A percentile compares a stretch with the other conserved stretches of the same genome.
Conservation (phyloP, 352 stramenopile genomes). For the Globisporangium okanoganense region DNA sequence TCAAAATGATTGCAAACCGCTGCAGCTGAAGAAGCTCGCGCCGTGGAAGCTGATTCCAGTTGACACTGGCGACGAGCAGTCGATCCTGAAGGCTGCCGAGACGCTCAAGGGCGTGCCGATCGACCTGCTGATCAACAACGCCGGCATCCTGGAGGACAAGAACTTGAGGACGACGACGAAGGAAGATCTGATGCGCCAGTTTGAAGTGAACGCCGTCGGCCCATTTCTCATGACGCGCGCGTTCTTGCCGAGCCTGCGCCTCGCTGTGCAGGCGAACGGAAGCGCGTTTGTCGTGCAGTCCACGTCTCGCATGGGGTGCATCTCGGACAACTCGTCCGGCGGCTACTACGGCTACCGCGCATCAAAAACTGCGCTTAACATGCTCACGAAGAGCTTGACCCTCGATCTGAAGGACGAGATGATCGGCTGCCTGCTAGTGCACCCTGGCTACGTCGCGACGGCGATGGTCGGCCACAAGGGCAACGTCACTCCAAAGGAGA, state of each 20-base stretch:
- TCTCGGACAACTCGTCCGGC: conserved; percentile 51
- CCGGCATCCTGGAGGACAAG: conserved; percentile 31
- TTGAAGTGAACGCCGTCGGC: conserved; percentile 75
- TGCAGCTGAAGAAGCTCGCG: conserved; percentile 27
- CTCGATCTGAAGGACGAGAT: conserved; percentile 48
- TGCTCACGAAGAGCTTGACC: conserved; percentile 53
- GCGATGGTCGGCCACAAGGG: conserved; percentile 50
- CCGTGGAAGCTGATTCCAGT: conserved; percentile 48
- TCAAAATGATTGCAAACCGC: too few relatives aligned
- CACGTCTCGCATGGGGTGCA: conserved; percentile 56
- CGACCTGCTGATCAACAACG: conserved; percentile 78
- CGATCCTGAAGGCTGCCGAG: conserved; percentile 38
- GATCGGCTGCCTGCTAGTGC: conserved; percentile 53
- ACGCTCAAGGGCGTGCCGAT: conserved; percentile 34
- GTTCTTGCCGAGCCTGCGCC: conserved; percentile 47
- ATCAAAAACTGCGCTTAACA: conserved; percentile 82
- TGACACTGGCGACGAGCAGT: conserved; percentile 50
- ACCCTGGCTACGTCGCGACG: conserved; percentile 62
- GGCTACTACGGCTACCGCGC: conserved; percentile 73
- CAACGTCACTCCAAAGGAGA: conserved; percentile 36
- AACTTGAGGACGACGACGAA: conserved; percentile 42
- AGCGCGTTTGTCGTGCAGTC: conserved; percentile 53
- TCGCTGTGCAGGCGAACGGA: conserved; percentile 30
- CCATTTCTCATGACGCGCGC: conserved; percentile 59
- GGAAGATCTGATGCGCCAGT: conserved; percentile 49